Evolutionary conservation across 2,329 filamentous ascomycete genomes (phyloP), one percentile per base, ranked within the genome.

Genomic region (Xylariaceae sp.): DNA sequence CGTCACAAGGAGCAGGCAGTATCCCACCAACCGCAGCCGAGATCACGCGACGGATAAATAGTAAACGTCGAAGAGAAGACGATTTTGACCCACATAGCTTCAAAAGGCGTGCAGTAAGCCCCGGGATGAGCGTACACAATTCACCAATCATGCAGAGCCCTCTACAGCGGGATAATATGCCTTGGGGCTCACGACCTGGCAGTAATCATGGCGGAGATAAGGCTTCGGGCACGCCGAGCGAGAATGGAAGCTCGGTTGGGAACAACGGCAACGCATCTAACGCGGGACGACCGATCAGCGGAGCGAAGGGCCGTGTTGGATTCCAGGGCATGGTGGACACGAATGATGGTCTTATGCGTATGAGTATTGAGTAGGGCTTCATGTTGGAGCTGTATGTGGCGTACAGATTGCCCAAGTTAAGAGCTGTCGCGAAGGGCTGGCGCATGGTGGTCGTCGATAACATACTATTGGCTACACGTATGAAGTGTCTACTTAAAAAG

Each of bases 261-360:
- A 65, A 60, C 9, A 52, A 55, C 16, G 49, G 49, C 26, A 42
- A 39, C 10, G 37, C 48, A 15, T 39, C 53, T 20, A 63, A 29
- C 32, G 55, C 56, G 10, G 61, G 63, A 74, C 81, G 80, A 51
- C 78, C 81, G 9, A 71, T 77, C 63, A 76, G 78, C 61, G 64
- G 76, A 44, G 75, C 80, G 63, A 82, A 80, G 69, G 87, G 78
- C 58, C 73, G 90, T 27, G 79, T 96, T 11, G 91, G 91, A 7
- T 81, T 95, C 62, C 92, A 97, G 73, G 91, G 92, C 1, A 97
- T 97, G 92, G 88, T 84, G 15, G 93, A 97, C 72, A 93, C 93
- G n/a, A 91, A 91, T 69, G 93, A 97, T 70, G 90, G 92, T 1
- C 80, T 97, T 60, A 96, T 96, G 88, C 92, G 93, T 65, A 94